Conservation (phyloP, 2,329 filamentous ascomycete genomes). For the Colletotrichum trifolii region DNA sequence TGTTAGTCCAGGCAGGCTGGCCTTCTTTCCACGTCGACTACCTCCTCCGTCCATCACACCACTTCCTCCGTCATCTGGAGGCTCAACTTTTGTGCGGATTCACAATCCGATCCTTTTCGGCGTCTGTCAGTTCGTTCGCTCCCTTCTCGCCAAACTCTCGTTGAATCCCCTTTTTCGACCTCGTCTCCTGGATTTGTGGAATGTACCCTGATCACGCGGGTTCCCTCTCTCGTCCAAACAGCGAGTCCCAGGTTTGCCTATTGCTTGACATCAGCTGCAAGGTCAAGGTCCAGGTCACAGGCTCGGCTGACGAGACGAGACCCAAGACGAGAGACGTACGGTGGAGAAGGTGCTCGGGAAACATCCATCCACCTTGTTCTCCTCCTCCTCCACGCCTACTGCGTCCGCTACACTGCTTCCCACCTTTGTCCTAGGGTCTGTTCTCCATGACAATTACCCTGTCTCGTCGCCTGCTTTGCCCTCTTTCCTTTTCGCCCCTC, state of each 20-base stretch:
- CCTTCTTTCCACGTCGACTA: too few relatives aligned
- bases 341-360: slow-evolving; percentile 17
- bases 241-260: slow-evolving; percentile 4
- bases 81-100: too few relatives aligned
- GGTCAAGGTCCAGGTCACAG: slow-evolving; percentile 30
- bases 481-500: slow-evolving; percentile 33
- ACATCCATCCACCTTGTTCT: slow-evolving; percentile 8
- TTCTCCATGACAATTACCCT: slow-evolving; percentile 34
- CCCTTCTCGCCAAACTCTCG: too few relatives aligned
- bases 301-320: slow-evolving; percentile 31
- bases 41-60: too few relatives aligned
- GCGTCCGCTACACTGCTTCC: too few relatives aligned
- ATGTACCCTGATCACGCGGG: too few relatives aligned
- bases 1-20: too few relatives aligned
- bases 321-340: slow-evolving; percentile 18
- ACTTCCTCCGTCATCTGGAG: too few relatives aligned
- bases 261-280: slow-evolving; percentile 22
- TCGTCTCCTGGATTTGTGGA: too few relatives aligned
- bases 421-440: slow-evolving; percentile 16
- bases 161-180: too few relatives aligned
- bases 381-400: slow-evolving; percentile 2
- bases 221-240: neutral
- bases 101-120: too few relatives aligned
- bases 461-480: slow-evolving; percentile 26
- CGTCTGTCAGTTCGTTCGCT: too few relatives aligned